phyloP scores from a whole-genome alignment of 129 eudicot species.

The Chrysanthemum lavandulifolium region DNA sequence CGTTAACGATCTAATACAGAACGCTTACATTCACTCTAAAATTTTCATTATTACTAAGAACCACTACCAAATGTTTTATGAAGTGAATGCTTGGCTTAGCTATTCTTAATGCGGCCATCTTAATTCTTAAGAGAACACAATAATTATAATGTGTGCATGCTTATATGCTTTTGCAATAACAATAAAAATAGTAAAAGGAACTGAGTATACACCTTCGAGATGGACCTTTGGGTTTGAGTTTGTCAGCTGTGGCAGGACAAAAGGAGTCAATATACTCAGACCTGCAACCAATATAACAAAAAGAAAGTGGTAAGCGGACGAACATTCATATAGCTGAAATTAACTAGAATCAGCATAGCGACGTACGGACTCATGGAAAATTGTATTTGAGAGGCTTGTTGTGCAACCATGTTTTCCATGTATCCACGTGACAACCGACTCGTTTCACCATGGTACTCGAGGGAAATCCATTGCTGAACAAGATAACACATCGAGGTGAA shows the following conservation, averaged over 20 bases:
- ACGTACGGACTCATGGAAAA: conserved; percentile 75
- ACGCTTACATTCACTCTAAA: not conserved
- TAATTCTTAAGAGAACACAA: not conserved
- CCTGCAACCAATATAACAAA: conserved; percentile 41
- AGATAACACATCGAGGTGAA: conserved; percentile 24
- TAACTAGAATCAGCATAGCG: not conserved
- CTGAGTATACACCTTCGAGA: conserved; percentile 48
- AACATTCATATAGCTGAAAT: conserved; percentile 6
- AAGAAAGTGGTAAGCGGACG: conserved; percentile 8
- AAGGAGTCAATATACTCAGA: conserved; percentile 64
- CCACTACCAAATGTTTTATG: not conserved
- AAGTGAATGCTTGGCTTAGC: not conserved
- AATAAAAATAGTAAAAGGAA: not conserved
- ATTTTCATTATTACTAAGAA: not conserved
- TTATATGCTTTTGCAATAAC: not conserved
- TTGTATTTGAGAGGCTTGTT: conserved; percentile 37
- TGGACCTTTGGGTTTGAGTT: conserved; percentile 41
- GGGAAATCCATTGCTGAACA: conserved; percentile 69
- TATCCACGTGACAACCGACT: conserved; percentile 46
- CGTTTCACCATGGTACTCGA: conserved; percentile 60
- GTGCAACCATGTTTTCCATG: conserved; percentile 52
- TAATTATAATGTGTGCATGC: not conserved
- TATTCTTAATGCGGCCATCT: not conserved
- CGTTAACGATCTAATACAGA: not conserved
- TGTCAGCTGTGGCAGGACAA: conserved; percentile 63